These are phyloP conservation scores for Rosa chinensis DNA, from an alignment of 306 rosid species.

Conservation along the genomic window DNA sequence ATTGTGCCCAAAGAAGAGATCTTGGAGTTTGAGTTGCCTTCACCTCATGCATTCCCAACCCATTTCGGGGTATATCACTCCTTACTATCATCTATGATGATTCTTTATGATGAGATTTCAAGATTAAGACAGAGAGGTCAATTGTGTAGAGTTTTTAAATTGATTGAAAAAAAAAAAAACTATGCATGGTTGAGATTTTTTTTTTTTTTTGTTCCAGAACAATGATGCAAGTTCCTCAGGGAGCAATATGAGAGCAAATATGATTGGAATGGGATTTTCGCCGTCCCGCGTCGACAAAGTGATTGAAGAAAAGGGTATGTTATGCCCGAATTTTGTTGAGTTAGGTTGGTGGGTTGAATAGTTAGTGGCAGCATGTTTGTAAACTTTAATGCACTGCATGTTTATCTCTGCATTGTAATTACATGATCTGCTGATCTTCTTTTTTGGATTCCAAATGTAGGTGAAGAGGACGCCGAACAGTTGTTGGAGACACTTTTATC, in stretches of 20 bases:
- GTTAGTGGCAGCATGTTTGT: background rate
- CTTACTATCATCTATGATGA: background rate
- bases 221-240: slow-evolving; percentile 79
- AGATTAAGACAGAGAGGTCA: no score
- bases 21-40: slow-evolving; percentile 50
- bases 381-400: background rate
- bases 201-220: slow-evolving; percentile 39
- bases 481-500: slow-evolving; percentile 69
- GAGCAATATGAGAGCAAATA: slow-evolving; percentile 52
- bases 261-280: slow-evolving; percentile 84
- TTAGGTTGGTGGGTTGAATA: background rate
- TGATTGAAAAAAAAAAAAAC: background rate
- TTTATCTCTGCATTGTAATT: background rate
- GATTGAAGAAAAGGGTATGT: slow-evolving; percentile 77
- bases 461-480: slow-evolving; percentile 67
- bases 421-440: background rate
- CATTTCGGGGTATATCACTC: slow-evolving; percentile 49
- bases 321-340: slow-evolving; percentile 19
- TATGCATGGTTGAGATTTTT: background rate
- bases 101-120: background rate
- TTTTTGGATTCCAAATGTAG: slow-evolving; percentile 41
- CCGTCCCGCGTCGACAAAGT: slow-evolving; percentile 77
- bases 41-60: slow-evolving; percentile 38
- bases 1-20: slow-evolving; percentile 64
- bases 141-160: background rate